Evolutionary conservation across 305 asterid genomes (phyloP).

Genomic region (Fraxinus velutina): DNA sequence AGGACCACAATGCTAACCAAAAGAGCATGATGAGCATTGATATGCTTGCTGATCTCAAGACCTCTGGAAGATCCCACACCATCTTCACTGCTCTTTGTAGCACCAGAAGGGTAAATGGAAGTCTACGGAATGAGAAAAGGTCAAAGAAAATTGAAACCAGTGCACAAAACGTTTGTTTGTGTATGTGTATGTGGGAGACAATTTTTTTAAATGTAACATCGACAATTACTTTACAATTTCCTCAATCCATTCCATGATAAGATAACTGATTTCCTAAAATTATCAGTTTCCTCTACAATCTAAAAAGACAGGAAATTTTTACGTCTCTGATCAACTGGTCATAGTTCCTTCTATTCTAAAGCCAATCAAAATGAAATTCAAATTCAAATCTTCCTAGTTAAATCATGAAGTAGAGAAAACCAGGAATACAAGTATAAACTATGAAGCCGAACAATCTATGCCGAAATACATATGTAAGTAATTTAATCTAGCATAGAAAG

Average conservation of each 20-base stretch:
- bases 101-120: constrained; percentile 96
- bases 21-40: constrained; percentile 78
- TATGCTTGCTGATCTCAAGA: constrained; percentile 60
- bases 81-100: constrained; percentile 78
- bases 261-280: background rate
- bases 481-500: background rate
- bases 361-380: background rate
- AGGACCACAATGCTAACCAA: constrained; percentile 93
- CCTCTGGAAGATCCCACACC: constrained; percentile 85
- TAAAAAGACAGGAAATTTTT: background rate
- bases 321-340: background rate
- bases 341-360: background rate
- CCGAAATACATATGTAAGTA: background rate
- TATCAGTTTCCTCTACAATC: background rate
- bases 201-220: background rate
- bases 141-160: constrained; percentile 5
- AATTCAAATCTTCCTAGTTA: background rate
- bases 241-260: background rate
- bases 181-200: background rate
- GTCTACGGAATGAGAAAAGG: constrained; percentile 43
- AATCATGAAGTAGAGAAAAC: background rate
- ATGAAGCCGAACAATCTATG: background rate
- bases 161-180: background rate
- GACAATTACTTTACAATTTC: background rate
- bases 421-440: background rate